phyloP scores from a whole-genome alignment of 176 grass and related monocot species.

The Cenchrus purpureus region DNA sequence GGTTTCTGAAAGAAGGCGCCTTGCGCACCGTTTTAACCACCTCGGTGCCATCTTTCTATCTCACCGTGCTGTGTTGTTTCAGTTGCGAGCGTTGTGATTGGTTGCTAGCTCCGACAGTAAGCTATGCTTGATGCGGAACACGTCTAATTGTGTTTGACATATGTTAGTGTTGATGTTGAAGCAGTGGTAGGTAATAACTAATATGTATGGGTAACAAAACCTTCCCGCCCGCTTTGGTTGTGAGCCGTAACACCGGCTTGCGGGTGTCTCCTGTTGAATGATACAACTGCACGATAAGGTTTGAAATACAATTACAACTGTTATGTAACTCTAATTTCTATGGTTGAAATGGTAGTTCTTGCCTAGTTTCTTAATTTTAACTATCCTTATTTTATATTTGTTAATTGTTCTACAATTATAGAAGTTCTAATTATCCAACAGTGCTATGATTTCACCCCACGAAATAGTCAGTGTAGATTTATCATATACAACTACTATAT shows the following conservation, averaged over 20 bases:
- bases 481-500: too few relatives aligned
- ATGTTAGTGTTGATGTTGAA: background rate
- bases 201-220: background rate
- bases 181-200: background rate
- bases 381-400: too few relatives aligned
- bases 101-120: slow-evolving; percentile 6
- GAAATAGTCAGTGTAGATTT: too few relatives aligned
- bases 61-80: background rate
- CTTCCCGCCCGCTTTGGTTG: background rate
- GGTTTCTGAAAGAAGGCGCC: slow-evolving; percentile 29
- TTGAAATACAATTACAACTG: background rate
- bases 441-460: too few relatives aligned
- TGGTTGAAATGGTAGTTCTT: background rate
- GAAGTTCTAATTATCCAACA: too few relatives aligned
- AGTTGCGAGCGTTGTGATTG: background rate
- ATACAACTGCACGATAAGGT: background rate
- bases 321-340: background rate
- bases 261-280: background rate
- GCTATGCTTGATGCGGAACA: slow-evolving; percentile 17
- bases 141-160: slow-evolving; percentile 1
- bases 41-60: slow-evolving; percentile 6
- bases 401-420: too few relatives aligned
- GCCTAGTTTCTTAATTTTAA: background rate
- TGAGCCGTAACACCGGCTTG: background rate
- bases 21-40: slow-evolving; percentile 51